These are phyloP conservation scores for Fusarium incarnatum DNA, from an alignment of 2,329 filamentous ascomycete genomes.

Conservation along the genomic window DNA sequence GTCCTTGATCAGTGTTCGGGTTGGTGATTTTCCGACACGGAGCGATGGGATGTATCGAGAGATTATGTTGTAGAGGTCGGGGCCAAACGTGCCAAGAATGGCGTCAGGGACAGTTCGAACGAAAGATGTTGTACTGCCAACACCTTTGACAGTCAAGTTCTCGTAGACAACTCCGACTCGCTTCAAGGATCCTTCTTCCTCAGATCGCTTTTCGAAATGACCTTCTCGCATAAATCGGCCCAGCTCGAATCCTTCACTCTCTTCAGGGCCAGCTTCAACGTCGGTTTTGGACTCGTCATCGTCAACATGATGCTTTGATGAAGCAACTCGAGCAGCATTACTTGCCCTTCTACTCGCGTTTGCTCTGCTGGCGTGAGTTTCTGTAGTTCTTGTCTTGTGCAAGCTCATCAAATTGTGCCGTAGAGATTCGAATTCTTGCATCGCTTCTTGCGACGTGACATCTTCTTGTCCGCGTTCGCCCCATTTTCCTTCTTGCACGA, in stretches of 20 bases:
- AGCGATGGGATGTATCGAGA: conserved; percentile 53
- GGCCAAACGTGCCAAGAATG: conserved; percentile 81
- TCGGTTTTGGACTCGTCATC: conserved; percentile 54
- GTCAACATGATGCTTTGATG: conserved; percentile 44
- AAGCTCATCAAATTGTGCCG: conserved; percentile 51
- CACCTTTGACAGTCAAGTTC: conserved; percentile 78
- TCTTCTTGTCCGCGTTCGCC: conserved; percentile 53
- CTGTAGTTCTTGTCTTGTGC: conserved; percentile 51
- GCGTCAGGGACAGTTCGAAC: conserved; percentile 80
- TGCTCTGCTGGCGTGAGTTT: conserved; percentile 48
- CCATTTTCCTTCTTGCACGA: conserved; percentile 46
- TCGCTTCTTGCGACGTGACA: conserved; percentile 50
- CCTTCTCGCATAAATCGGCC: conserved; percentile 37
- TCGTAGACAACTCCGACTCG: conserved; percentile 83
- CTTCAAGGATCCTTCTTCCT: conserved; percentile 73
- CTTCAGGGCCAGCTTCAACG: conserved; percentile 24
- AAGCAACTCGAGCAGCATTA: conserved; percentile 21
- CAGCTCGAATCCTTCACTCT: conserved; percentile 31
- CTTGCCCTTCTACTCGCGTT: conserved; percentile 18
- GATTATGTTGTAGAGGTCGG: conserved; percentile 77
- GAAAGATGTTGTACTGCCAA: conserved; percentile 73
- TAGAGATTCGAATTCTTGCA: conserved; percentile 52
- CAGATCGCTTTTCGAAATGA: conserved; percentile 37
- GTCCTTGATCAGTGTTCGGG: conserved; percentile 47
- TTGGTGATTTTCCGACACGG: conserved; percentile 39